These are phyloP conservation scores for Colletotrichum melonis DNA, from an alignment of 2,329 filamentous ascomycete genomes.

Conservation along the genomic window DNA sequence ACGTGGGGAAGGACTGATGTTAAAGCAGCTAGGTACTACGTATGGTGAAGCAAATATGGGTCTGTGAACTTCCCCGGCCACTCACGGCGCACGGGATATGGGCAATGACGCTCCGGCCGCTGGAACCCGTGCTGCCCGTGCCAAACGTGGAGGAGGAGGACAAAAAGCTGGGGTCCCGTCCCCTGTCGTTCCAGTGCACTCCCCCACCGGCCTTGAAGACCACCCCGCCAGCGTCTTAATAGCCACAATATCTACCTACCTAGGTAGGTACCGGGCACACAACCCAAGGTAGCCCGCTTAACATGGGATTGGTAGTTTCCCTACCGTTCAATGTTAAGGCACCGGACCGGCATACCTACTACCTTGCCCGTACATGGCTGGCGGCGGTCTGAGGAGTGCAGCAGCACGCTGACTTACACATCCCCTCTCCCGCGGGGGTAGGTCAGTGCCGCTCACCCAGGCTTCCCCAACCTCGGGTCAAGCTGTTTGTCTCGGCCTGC, in stretches of 20 bases:
- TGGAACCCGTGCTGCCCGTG: not conserved
- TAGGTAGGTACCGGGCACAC: too few species aligned
- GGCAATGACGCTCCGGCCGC: constrained; percentile 1
- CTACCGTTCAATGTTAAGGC: too few species aligned
- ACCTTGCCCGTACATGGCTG: too few species aligned
- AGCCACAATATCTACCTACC: too few species aligned
- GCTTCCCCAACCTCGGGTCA: constrained; percentile 29
- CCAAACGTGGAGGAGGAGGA: constrained; percentile 31
- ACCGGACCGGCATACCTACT: too few species aligned
- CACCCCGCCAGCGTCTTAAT: not conserved
- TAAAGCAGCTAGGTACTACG: too few species aligned
- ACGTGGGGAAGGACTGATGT: not conserved
- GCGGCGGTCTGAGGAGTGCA: not conserved
- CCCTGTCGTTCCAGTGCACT: not conserved
- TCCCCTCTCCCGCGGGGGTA: not conserved
- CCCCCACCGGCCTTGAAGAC: not conserved
- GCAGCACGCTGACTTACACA: not conserved
- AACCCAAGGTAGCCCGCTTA: too few species aligned
- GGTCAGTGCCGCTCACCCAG: not conserved
- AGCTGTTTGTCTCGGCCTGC: constrained; percentile 29
- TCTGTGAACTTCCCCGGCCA: not conserved
- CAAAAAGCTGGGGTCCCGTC: constrained; percentile 28
- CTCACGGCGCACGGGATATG: constrained; percentile 4
- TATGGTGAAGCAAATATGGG: not conserved
- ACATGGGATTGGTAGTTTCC: too few species aligned